Conservation (phyloP, 1,284 basidiomycete species). For the Gymnopus androsaceus region DNA sequence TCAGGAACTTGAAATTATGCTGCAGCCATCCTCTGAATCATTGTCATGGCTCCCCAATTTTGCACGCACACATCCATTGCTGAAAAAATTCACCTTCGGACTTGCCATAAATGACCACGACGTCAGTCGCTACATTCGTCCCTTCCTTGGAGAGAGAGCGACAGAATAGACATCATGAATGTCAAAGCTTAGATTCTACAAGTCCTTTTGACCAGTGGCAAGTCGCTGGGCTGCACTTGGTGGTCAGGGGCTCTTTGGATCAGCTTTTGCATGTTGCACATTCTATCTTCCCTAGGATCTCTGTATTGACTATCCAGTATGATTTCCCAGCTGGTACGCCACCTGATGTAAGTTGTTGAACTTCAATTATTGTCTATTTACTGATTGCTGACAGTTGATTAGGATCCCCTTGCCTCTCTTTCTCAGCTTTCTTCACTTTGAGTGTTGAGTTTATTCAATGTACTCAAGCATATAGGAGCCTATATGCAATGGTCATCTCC, state of each 20-base stretch:
- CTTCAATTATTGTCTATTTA: not conserved
- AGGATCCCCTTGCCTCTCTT: not conserved
- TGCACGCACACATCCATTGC: not conserved
- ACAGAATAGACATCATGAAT: not conserved
- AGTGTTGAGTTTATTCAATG: not conserved
- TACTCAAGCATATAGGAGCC: not conserved
- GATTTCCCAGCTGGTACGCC: not conserved
- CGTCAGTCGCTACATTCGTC: not conserved
- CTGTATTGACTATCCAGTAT: not conserved
- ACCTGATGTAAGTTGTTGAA: not conserved
- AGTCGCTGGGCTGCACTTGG: not conserved
- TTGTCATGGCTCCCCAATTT: conserved; percentile 2
- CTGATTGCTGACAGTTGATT: not conserved
- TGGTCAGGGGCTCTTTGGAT: not conserved
- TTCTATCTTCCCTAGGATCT: not conserved
- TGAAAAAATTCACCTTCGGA: not conserved
- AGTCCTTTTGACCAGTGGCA: not conserved
- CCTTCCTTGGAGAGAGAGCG: not conserved
- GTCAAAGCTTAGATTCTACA: not conserved
- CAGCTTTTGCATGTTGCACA: not conserved
- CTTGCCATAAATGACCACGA: not conserved
- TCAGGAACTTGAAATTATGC: not conserved
- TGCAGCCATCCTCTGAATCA: not conserved
- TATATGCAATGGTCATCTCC: not conserved
- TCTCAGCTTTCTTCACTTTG: not conserved